Conservation (phyloP, 768 basidiomycete genomes). For the Termitomyces eurrhizus region DNA sequence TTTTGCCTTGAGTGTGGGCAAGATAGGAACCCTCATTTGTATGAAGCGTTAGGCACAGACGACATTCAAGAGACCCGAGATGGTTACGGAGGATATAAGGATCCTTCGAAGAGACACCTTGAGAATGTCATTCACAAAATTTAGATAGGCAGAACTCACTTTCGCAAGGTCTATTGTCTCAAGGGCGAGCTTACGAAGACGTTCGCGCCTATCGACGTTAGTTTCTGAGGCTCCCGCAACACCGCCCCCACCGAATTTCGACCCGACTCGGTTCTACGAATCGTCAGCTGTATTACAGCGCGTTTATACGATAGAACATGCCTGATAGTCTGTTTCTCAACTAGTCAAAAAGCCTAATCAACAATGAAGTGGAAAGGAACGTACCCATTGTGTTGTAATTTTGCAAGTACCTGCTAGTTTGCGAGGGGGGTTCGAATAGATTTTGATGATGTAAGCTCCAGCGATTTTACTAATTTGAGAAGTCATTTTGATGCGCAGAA, state of each 20-base stretch:
- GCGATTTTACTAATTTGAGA: constrained; percentile 6
- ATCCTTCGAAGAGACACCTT: constrained; percentile 52
- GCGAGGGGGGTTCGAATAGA: background rate
- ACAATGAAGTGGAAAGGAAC: constrained; percentile 15
- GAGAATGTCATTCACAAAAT: constrained; percentile 2
- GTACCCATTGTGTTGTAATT: constrained; percentile 29
- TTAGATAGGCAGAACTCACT: constrained; percentile 36
- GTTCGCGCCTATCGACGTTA: constrained; percentile 93
- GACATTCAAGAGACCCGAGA: constrained; percentile 96
- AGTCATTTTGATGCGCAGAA: constrained; percentile 13
- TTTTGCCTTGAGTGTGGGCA: constrained; percentile 99
- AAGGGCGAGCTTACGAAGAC: constrained; percentile 89
- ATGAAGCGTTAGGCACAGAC: constrained; percentile 94
- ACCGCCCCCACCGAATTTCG: constrained; percentile 94
- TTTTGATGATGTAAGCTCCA: constrained; percentile 21
- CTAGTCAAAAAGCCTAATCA: constrained; percentile 11
- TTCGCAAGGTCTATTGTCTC: constrained; percentile 99
- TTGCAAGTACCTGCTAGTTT: background rate
- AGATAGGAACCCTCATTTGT: constrained; percentile 99
- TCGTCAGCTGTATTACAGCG: constrained; percentile 12
- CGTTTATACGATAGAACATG: constrained; percentile 21
- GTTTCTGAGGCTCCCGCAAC: constrained; percentile 93
- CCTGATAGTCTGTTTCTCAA: constrained; percentile 60
- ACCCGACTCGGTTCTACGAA: constrained; percentile 87
- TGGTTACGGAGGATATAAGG: constrained; percentile 99